Evolutionary conservation across 495 filamentous ascomycete genomes (phyloP).

Genomic region (Penicillium tannophilum): DNA sequence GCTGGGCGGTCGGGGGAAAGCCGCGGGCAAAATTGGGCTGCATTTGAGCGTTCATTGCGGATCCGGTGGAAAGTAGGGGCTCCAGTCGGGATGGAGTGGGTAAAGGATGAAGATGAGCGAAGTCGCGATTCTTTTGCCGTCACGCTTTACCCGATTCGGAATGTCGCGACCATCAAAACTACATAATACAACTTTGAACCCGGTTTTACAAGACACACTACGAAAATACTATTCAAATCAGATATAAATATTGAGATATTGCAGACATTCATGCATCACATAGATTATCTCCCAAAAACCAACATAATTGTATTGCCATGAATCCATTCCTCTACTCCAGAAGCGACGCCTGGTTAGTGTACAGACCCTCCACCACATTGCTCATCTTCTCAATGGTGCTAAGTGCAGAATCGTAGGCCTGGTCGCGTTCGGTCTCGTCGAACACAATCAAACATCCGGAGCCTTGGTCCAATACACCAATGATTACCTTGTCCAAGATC

Average conservation of each 20-base stretch:
- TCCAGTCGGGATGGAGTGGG: constrained; percentile 20
- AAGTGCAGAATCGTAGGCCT: constrained; percentile 91
- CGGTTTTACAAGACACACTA: not conserved
- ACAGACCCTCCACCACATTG: constrained; percentile 95
- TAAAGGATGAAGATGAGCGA: constrained; percentile 28
- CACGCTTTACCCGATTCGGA: constrained; percentile 46
- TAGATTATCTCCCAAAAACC: constrained; percentile 28
- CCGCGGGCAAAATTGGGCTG: constrained; percentile 49
- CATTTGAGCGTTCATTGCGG: constrained; percentile 47
- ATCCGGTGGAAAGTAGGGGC: constrained; percentile 20
- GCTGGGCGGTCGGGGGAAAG: constrained; percentile 44
- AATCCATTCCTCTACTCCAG: constrained; percentile 67
- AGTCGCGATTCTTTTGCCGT: constrained; percentile 47
- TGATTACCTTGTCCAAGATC: constrained; percentile 98
- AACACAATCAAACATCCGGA: constrained; percentile 95
- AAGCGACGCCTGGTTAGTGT: constrained; percentile 94
- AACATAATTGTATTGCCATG: constrained; percentile 31
- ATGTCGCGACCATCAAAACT: constrained; percentile 15
- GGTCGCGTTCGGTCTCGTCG: constrained; percentile 90
- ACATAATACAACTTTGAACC: not conserved
- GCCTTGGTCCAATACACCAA: constrained; percentile 97
- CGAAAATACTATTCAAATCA: not conserved
- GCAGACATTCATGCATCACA: constrained; percentile 15
- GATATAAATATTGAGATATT: not conserved
- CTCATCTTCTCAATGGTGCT: constrained; percentile 96